Evolutionary conservation across 108 stramenopile genomes (phyloP).

Genomic region (Discostella stelligeroides): DNA sequence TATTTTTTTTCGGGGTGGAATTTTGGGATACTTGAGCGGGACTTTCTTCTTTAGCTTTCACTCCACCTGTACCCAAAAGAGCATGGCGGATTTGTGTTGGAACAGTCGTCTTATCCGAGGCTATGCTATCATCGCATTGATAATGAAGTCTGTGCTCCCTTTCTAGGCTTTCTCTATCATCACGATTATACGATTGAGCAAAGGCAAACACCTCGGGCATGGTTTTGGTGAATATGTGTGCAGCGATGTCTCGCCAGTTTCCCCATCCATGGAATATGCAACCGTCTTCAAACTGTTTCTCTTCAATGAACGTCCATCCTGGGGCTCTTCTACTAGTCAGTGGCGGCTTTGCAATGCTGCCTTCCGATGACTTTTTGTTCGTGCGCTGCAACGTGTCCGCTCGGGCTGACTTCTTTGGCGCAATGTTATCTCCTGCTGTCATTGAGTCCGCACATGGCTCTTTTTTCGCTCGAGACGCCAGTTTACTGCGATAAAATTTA

Average conservation of each 20-base stretch:
- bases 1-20: background rate
- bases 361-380: background rate
- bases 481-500: too few species aligned
- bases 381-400: background rate
- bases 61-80: background rate
- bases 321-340: background rate
- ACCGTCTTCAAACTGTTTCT: constrained; percentile 12
- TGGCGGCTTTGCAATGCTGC: background rate
- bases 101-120: background rate
- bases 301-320: constrained; percentile 2
- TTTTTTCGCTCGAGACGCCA: too few species aligned
- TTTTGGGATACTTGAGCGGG: background rate
- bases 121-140: background rate
- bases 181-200: background rate
- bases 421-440: background rate
- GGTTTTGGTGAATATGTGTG: background rate
- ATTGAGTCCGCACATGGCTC: background rate
- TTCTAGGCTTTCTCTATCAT: constrained; percentile 6
- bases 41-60: background rate
- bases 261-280: constrained; percentile 11
- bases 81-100: background rate
- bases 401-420: background rate
- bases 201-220: background rate
- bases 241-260: constrained; percentile 7
- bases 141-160: constrained; percentile 3